phyloP scores from a whole-genome alignment of 2,329 filamentous ascomycete genomes.

The Penicillium sp. region DNA sequence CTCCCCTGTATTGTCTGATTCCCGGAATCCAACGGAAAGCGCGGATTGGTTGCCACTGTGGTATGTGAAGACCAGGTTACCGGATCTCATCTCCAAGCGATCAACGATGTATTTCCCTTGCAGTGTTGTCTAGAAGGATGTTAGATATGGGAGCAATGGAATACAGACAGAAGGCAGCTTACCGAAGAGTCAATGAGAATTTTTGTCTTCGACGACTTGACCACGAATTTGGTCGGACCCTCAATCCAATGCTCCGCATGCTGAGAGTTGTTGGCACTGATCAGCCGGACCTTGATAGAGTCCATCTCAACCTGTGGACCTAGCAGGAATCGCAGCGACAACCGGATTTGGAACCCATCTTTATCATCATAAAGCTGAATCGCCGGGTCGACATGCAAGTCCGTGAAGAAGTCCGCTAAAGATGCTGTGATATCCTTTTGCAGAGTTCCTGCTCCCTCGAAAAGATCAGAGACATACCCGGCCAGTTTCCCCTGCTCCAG shows the following conservation, averaged over 20 bases:
- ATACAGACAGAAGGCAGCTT: constrained; percentile 15
- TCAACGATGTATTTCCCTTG: constrained; percentile 71
- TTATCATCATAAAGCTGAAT: constrained; percentile 65
- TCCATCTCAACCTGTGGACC: constrained; percentile 66
- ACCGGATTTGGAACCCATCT: constrained; percentile 68
- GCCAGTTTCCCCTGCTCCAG: constrained; percentile 31
- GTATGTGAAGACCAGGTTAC: constrained; percentile 39
- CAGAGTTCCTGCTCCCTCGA: constrained; percentile 48
- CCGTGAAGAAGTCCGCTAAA: constrained; percentile 68
- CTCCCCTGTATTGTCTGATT: constrained; percentile 30
- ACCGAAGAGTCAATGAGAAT: constrained; percentile 49
- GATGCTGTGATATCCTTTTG: constrained; percentile 62
- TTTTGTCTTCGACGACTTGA: constrained; percentile 55
- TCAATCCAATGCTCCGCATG: constrained; percentile 65
- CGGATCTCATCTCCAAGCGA: constrained; percentile 57
- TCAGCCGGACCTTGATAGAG: constrained; percentile 59
- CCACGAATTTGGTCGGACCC: constrained; percentile 40
- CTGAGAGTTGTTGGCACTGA: constrained; percentile 46
- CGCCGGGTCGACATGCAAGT: constrained; percentile 62
- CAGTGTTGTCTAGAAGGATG: constrained; percentile 35
- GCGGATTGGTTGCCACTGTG: constrained; percentile 26
- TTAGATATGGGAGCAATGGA: neutral
- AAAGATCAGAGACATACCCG: constrained; percentile 40
- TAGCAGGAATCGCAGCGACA: constrained; percentile 68
- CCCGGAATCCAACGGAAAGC: constrained; percentile 36